Conservation (phyloP, 768 basidiomycete genomes). For the Wakefieldia striispora region DNA sequence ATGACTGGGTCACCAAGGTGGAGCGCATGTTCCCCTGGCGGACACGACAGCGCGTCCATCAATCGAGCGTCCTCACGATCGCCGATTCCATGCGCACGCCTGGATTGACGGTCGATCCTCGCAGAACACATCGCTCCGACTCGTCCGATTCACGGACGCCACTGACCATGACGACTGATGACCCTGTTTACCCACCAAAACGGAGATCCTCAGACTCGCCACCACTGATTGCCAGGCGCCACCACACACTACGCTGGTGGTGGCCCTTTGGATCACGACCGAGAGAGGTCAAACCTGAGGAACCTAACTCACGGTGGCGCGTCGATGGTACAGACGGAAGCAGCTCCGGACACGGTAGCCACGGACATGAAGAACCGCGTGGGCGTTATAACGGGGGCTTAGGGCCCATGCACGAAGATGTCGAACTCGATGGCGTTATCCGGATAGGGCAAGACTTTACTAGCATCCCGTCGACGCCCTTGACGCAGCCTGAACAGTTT, state of each 20-base stretch:
- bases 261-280: conserved; percentile 24
- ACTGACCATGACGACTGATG: conserved; percentile 9
- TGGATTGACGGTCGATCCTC: background rate
- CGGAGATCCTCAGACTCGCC: background rate
- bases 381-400: conserved; percentile 4
- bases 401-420: conserved; percentile 11
- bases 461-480: conserved; percentile 13
- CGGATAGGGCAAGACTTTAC: conserved; percentile 20
- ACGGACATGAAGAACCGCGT: conserved; percentile 4
- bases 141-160: conserved; percentile 32
- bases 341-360: conserved; percentile 18
- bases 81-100: conserved; percentile 21
- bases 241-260: conserved; percentile 22
- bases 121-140: conserved; percentile 15
- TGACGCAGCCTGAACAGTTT: conserved; percentile 2
- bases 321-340: conserved; percentile 27
- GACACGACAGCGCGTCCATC: conserved; percentile 14
- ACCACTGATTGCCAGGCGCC: conserved; percentile 1
- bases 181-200: conserved; percentile 12
- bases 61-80: conserved; percentile 14
- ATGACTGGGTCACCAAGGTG: conserved; percentile 15
- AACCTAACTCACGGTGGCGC: conserved; percentile 21
- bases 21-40: conserved; percentile 16
- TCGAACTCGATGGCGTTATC: conserved; percentile 13
- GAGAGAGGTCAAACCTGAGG: conserved; percentile 20